Base-by-base conservation (phyloP, 345 rosid genomes). In the Camelina hispida region DNA sequence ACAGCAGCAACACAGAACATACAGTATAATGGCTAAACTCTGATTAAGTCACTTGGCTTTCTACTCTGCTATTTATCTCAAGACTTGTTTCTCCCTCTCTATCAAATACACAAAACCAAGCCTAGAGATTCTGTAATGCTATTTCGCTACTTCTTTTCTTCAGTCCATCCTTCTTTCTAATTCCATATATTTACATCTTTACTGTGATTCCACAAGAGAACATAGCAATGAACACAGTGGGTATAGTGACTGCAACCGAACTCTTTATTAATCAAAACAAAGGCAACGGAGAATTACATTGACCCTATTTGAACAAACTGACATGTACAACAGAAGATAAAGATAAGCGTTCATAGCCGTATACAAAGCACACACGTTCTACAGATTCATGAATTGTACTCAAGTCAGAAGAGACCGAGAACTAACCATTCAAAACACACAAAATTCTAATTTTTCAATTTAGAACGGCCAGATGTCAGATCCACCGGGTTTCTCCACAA, bases 401-500 rank as follows among this genome's bases (percentile, higher is more conserved):
- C 54, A 17, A 50, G 5, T 66, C 40, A 32, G 42, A 48, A 32
- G 42, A 48, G 17, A 32, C 56, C 14, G 14, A 71, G 61, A 50
- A 55, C 63, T 56, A 69, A 69, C 66, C 66, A 46, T 52, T 28
- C 30, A 28, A 2, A 28, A 50, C 23, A 61, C 16, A 35, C 37
- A 55, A 70, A 44, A 28, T 3, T 37, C 15, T 23, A 2, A 9
- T 37, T 7, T 7, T 7, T 18, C 55, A 38, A 28, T 25, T 56
- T 55, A 79, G 28, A 68, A 73, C 25, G 81, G 78, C 77, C 78
- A 77, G 3, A 47, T n/a, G 34, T 78, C 78, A 66, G 57, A 18
- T 67, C 69, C 78, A 14, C 69, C 74, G 22, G 78, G 77, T 14
- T 78, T 78, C 12, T 72, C 72, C 18, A 72, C 81, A 60, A 78